These are phyloP conservation scores for Phytopythium delawarense DNA, from an alignment of 352 stramenopile species.

Conservation along the genomic window DNA sequence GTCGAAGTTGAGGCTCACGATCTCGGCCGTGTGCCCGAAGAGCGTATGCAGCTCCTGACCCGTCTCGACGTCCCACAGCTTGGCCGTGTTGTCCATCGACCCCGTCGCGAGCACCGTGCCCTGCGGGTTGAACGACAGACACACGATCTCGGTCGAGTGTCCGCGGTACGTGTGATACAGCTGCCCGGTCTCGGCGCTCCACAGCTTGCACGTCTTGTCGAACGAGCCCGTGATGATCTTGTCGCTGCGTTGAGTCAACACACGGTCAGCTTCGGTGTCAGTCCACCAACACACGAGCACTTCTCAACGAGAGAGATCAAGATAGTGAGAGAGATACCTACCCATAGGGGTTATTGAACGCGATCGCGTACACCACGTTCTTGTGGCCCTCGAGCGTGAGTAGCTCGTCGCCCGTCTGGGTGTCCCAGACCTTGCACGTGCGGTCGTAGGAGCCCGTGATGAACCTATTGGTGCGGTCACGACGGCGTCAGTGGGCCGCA, in stretches of 20 bases:
- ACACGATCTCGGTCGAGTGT: constrained; percentile 95
- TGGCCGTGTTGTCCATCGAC: constrained; percentile 95
- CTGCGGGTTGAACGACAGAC: constrained; percentile 93
- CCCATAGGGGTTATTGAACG: constrained; percentile 97
- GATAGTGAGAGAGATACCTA: constrained; percentile 10
- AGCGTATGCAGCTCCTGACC: constrained; percentile 93
- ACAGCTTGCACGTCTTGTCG: constrained; percentile 96
- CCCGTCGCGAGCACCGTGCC: constrained; percentile 89
- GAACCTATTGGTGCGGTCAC: constrained; percentile 50
- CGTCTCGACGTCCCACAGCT: constrained; percentile 94
- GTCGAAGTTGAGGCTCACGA: constrained; percentile 94
- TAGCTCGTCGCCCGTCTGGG: constrained; percentile 91
- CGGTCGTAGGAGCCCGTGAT: constrained; percentile 95
- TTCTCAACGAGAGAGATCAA: background rate
- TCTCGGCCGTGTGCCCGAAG: constrained; percentile 92
- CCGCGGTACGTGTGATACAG: constrained; percentile 94
- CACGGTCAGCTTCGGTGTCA: too few relatives aligned
- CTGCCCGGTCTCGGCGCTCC: constrained; percentile 92
- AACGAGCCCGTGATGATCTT: constrained; percentile 96
- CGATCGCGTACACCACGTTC: constrained; percentile 96
- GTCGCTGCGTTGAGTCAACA: constrained; percentile 31
- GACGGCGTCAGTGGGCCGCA: too few relatives aligned
- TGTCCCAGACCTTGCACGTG: constrained; percentile 96
- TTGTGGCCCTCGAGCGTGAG: constrained; percentile 93
- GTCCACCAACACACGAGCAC: too few relatives aligned